Evolutionary conservation across 2,329 filamentous ascomycete genomes (phyloP), one percentile per base, ranked within the genome.

Genomic region (Penicillium sclerotiorum): DNA sequence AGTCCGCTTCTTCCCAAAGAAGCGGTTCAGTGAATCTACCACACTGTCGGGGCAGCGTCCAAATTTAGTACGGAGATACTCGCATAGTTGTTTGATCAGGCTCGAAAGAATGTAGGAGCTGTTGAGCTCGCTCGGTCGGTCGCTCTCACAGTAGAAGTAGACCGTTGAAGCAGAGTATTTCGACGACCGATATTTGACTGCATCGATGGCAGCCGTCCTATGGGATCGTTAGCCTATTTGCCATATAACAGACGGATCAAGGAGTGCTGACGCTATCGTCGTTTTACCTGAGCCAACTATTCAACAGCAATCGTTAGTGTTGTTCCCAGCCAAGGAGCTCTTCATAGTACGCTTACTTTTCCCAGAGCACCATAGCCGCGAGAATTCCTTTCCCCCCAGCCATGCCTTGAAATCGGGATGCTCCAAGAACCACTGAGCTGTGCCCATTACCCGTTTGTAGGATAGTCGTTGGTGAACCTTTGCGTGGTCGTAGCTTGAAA

Each of bases 401-500:
- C 37, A 39, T 1, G 37, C 37, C 9, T 39, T 15, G n/a, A 39
- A 39, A 11, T 39, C 22, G 1, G 37, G 37, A 6, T 39, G 37
- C n/a, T 39, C n/a, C 23, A 15, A n/a, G 13, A 39, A 18, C 37
- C 60, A 63, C 21, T 59, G 49, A 7, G 52, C 58, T 3, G 58
- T 63, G 4, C 49, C 51, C 8, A 35, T 20, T 8, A 63, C 43
- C 32, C 60, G 49, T 47, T 61, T 62, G 2, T 36, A 41, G 20
- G 48, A 32, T 2, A 63, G 48, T 45, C 60, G 51, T 48, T 41
- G 56, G 39, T 61, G 57, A n/a, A 45, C 36, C 45, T 33, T 55
- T 18, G 56, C 53, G 42, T 58, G 51, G 22, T 61, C 53, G 36
- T 62, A 61, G 33, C 20, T 44, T 41, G 58, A 60, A 39, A 61